These are phyloP conservation scores for Seminavis robusta DNA, from an alignment of 108 stramenopile genomes.

Conservation along the genomic window DNA sequence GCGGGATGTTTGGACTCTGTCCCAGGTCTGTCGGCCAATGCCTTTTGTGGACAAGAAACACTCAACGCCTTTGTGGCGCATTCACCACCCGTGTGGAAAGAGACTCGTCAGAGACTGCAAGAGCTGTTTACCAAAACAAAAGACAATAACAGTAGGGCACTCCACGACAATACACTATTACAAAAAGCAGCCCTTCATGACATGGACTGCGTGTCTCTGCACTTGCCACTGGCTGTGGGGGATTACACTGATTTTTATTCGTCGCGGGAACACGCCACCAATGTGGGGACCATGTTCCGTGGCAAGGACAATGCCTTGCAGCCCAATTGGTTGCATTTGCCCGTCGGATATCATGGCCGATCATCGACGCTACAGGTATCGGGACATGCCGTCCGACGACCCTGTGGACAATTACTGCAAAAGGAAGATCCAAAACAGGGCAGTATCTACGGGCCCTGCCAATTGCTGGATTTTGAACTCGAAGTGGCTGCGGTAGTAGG, in stretches of 20 bases:
- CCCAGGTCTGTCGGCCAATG: conserved; percentile 4
- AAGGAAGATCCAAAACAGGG: conserved; percentile 72
- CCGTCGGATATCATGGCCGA: conserved; percentile 92
- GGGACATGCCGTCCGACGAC: conserved; percentile 58
- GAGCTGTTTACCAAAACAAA: conserved; percentile 37
- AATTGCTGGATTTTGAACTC: conserved; percentile 88
- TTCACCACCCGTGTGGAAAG: conserved; percentile 55
- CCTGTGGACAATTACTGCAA: conserved; percentile 82
- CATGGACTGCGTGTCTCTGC: conserved; percentile 41
- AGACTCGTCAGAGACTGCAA: conserved; percentile 57
- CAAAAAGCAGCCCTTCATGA: conserved; percentile 41
- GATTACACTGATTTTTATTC: conserved; percentile 94
- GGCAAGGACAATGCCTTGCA: conserved; percentile 90
- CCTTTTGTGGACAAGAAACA: conserved; percentile 34
- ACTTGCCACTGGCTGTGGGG: conserved; percentile 79
- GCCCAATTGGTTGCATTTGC: conserved; percentile 91
- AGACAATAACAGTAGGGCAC: background rate
- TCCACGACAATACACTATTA: conserved; percentile 27
- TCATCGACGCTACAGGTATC: conserved; percentile 58
- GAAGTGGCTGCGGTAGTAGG: conserved; percentile 92
- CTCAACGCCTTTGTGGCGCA: conserved; percentile 76
- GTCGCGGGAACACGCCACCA: conserved; percentile 91
- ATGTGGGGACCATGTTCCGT: conserved; percentile 91
- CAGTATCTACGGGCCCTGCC: conserved; percentile 71
- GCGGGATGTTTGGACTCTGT: conserved; percentile 58